Conservation (phyloP, 257 asterid species). For the Solanum neorickii region DNA sequence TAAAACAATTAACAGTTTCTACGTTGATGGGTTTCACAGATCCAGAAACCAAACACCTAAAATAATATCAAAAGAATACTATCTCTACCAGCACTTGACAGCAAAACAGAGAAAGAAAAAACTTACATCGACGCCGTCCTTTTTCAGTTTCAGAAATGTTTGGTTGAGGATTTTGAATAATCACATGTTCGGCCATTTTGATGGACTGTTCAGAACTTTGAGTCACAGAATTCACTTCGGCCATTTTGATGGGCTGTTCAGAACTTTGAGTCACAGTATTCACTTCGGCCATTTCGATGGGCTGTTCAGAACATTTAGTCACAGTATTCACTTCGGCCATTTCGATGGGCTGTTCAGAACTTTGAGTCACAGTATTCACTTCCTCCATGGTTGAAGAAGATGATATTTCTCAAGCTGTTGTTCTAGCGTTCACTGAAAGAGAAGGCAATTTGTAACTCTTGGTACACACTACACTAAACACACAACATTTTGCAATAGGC, state of each 20-base stretch:
- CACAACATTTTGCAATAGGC: background rate
- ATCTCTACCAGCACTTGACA: background rate
- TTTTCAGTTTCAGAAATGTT: background rate
- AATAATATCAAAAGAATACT: background rate
- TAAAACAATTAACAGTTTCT: background rate
- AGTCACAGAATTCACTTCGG: background rate
- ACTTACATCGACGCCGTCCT: background rate
- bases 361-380: background rate
- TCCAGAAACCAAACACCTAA: background rate
- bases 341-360: background rate
- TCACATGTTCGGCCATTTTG: background rate
- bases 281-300: background rate
- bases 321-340: background rate
- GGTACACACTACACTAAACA: background rate
- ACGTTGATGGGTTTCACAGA: background rate
- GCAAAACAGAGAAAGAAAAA: background rate
- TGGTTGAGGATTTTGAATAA: background rate
- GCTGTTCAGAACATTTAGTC: background rate
- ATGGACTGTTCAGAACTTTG: background rate
- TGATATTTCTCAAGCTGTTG: background rate
- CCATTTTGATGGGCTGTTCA: background rate
- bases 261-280: background rate
- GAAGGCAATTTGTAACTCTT: background rate
- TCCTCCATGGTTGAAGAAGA: background rate
- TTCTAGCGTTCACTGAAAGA: background rate